Evolutionary conservation across 495 filamentous ascomycete genomes (phyloP).

Genomic region (Daldinia caldariorum): DNA sequence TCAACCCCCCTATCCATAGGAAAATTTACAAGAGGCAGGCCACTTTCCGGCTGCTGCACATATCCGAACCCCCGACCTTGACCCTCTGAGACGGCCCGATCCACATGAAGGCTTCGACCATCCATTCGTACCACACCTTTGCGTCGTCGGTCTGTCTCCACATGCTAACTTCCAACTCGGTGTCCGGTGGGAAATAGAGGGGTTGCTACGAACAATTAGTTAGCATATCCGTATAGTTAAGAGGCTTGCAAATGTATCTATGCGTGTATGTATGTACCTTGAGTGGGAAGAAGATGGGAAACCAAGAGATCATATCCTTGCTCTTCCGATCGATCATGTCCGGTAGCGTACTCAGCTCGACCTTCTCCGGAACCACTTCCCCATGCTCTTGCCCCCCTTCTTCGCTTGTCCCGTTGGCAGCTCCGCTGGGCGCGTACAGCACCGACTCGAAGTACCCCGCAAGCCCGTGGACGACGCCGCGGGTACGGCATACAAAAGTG

Average conservation of each 20-base stretch:
- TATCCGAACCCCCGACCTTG: conserved; percentile 80
- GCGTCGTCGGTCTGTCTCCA: conserved; percentile 94
- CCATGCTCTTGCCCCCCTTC: conserved; percentile 35
- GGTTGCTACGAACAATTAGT: conserved; percentile 69
- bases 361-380: conserved; percentile 52
- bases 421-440: conserved; percentile 67
- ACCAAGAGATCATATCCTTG: conserved; percentile 98
- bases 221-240: not conserved
- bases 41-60: conserved; percentile 89
- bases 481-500: conserved; percentile 73
- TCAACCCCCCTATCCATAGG: not conserved
- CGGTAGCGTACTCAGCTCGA: conserved; percentile 92
- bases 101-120: conserved; percentile 82
- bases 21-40: conserved; percentile 85
- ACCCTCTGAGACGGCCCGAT: conserved; percentile 69
- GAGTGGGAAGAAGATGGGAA: conserved; percentile 96
- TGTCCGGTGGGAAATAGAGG: conserved; percentile 84
- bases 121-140: conserved; percentile 99
- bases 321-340: conserved; percentile 93
- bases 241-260: not conserved
- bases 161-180: conserved; percentile 88
- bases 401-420: conserved; percentile 2
- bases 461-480: conserved; percentile 89
- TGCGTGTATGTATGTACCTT: conserved; percentile 68
- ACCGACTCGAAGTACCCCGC: conserved; percentile 96